Conservation (phyloP, 805 yeast genomes). For the Sungouiozyma ichnusensis region DNA sequence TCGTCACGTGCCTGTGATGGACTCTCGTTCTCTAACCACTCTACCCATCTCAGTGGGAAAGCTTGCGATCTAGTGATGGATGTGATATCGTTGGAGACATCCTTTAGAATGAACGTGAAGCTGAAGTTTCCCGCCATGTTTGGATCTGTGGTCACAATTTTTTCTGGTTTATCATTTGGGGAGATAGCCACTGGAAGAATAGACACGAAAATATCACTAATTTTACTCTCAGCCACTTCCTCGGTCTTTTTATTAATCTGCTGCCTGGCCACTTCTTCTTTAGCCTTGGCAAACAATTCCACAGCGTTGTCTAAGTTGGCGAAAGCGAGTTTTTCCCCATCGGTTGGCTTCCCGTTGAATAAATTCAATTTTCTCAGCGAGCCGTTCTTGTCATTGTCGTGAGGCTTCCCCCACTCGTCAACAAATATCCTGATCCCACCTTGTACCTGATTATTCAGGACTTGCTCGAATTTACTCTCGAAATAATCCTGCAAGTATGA, state of each 20-base stretch:
- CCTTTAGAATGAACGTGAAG: constrained; percentile 68
- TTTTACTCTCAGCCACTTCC: constrained; percentile 9
- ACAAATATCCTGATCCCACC: constrained; percentile 61
- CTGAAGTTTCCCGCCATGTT: constrained; percentile 46
- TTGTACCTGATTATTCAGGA: constrained; percentile 60
- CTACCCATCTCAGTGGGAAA: constrained; percentile 81
- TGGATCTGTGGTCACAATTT: constrained; percentile 30
- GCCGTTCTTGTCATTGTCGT: constrained; percentile 5
- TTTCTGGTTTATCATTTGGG: constrained; percentile 9
- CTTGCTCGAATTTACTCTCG: constrained; percentile 45
- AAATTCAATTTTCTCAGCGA: constrained; percentile 37
- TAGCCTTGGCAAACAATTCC: constrained; percentile 31
- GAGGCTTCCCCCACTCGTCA: constrained; percentile 38
- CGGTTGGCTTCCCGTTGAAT: constrained; percentile 65
- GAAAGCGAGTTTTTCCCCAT: constrained; percentile 78
- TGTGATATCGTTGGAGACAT: constrained; percentile 65
- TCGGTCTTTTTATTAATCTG: constrained; percentile 13
- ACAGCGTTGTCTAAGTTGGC: constrained; percentile 80
- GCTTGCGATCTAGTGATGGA: constrained; percentile 77
- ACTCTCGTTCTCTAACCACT: constrained; percentile 52
- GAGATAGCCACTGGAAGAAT: constrained; percentile 46
- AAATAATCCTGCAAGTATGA: constrained; percentile 32
- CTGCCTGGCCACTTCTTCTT: constrained; percentile 22
- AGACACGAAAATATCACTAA: constrained; percentile 59
- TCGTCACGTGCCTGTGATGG: constrained; percentile 3